Base-by-base conservation (phyloP, 2,329 filamentous ascomycete genomes). In the Bipolaris sorokiniana region DNA sequence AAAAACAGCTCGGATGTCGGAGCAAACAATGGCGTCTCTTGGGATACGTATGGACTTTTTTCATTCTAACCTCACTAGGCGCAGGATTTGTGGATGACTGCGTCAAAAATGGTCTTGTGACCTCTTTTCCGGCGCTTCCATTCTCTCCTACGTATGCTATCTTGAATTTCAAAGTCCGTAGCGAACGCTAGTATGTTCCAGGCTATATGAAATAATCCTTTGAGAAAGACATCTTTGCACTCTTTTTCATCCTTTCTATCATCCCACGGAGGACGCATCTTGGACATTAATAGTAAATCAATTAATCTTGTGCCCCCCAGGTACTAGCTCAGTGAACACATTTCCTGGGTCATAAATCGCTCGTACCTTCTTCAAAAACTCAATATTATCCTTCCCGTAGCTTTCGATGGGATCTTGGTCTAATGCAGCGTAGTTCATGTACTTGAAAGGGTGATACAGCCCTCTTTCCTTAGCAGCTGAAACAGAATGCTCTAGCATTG, bases 371-470 rank as follows among this genome's bases (percentile, higher is more conserved):
- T 61, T 59, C 58, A 80, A 56, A 10, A 59, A 61, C 40, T 64
- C 46, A 41, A 68, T 54, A 48, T 77, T 81, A 5, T 56, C 58
- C 28, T 59, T 34, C 0, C 79, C 78, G 56, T 81, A 81, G 18
- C 74, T 68, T 18, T 61, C 55, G 37, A 81, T 63, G 3, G 76
- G 69, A 60, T 77, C 69, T 61, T 81, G 78, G 52, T 68, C 74
- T 64, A 71, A 65, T 44, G 69, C 72, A 7, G 79, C 80, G 56
- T 82, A 81, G 62, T 81, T 82, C 75, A 81, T 77, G 64, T 81
- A 82, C 34, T 78, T 58, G 53, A 71, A 81, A 7, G 46, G 58
- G 31, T 63, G 58, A 37, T 34, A 23, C 22, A 65, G 5, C 3
- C 61, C 62, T 47, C 26, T 31, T 15, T 48, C 16, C 20, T 45